Evolutionary conservation across 2,329 filamentous ascomycete species (phyloP), one percentile per base, ranked within the genome.

Genomic region (Aureobasidium sp.): DNA sequence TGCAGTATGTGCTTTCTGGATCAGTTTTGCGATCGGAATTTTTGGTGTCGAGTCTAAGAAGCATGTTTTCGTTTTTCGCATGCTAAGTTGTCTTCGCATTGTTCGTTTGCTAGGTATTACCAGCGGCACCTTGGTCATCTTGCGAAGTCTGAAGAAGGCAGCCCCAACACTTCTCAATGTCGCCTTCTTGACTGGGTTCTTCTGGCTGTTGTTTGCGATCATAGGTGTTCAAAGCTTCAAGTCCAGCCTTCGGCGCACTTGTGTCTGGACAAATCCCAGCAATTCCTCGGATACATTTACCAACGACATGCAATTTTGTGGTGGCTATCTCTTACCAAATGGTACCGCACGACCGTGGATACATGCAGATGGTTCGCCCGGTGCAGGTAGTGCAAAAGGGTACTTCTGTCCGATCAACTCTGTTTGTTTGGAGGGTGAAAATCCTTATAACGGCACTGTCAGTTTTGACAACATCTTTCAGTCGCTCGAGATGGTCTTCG

Each of bases 151-250:
- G 56, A 98, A 98, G 67, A 95, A 95, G 66, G 90, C 93, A 1
- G 89, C 91, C 0, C 93, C 94, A 2, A 75, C 95, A 30, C 80
- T 98, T 21, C 81, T 96, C 22, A 89, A 95, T 57, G 90, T 98
- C 27, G 90, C 88, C 1, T 96, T 98, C 65, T 75, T 98, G 19
- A 90, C 98, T 60, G 80, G 87, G 12, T 98, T 98, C 71, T 98
- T 98, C 71, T 98, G 93, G 93, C 79, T 98, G 37, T 73, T 97
- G 10, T 98, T 98, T 71, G 93, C 90, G 32, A 96, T 98, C 57
- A 84, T 98, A 55, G 94, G 93, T 5, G 86, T 98, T 19, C 94
- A 98, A 67, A 95, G 88, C 70, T 98, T 98, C 69, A 77, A 78
- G 56, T 74, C 74, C 39, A 77, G 74, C 59, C 63, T 76, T 12